Base-by-base conservation (phyloP, 2,329 filamentous ascomycete genomes). In the Sporothrix inflata region DNA sequence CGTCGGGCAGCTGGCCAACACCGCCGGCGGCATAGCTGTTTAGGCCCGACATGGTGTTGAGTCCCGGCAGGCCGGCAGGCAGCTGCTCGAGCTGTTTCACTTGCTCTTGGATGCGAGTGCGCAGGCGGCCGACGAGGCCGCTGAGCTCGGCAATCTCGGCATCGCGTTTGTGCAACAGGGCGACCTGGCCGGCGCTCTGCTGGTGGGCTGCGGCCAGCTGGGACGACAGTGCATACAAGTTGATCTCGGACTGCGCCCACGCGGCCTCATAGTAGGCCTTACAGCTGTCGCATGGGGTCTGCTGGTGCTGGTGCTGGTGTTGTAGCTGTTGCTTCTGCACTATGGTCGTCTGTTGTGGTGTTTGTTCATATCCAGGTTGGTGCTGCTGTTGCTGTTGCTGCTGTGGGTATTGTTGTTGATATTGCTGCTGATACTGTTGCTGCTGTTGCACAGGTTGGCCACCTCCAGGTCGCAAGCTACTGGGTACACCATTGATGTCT, bases 21-120 rank as follows among this genome's bases (percentile, higher is more conserved):
- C 57, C 67, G 9, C 38, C 51, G 21, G 34, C 40, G 14, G 40
- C 42, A 55, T 51, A 19, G 9, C 42, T 12, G 42, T 45, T 69
- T 4, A 57, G 34, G 34, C 66, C 47, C 12, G 34, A n/a, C 19
- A 27, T 55, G 19, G 34, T 45, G 21, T 45, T 21, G 27, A 30
- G 38, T 7, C 63, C 66, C 30, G 55, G 53, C 1, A 63, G 14
- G 5, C 40, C 65, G 8, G 53, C 71, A 16, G 70, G 63, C 9
- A 60, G 11, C 65, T 53, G 24, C 42, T 72, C 71, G 27, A 69
- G 47, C 49, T 71, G 72, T 38, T 34, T 65, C 19, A 65, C 51
- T 40, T 71, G 72, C 38, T 71, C 72, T 24, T 73, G 69, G 38
- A 73, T 66, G 3, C 65, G 53, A 14, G 27, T 30, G 53, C 72